Base-by-base conservation (phyloP, 2,329 filamentous ascomycete genomes). In the Aspergillus sp. region DNA sequence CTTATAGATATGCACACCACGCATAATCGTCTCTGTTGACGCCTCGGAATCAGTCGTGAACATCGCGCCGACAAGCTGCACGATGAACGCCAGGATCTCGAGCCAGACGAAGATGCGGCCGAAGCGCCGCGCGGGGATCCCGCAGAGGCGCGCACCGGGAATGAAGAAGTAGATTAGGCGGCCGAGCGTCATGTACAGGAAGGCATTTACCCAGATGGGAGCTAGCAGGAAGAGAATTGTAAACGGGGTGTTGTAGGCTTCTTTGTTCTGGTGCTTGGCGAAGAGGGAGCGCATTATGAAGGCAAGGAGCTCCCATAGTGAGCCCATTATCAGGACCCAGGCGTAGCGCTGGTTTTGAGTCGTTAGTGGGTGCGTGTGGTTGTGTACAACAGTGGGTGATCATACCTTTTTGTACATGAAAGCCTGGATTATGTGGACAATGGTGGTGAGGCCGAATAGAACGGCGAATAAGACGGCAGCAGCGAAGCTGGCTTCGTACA, bases 1-100 rank as follows among this genome's bases (percentile, higher is more conserved):
- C 81, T 84, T 85, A 70, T 85, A 86, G 61, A 84, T 80, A 66
- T 84, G 77, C 17, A 83, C 65, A 1, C 81, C 81, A 1, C 71
- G 62, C 62, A 74, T 71, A 50, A 77, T 72, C 1, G 71, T 67
- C 9, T 67, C 65, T 0, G 68, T 64, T 3, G 69, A 61, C 2
- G 63, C 67, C 4, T 66, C 64, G 7, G 69, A 70, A 0, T 72
- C 69, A 0, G 69, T 68, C 28, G 77, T 69, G 67, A 80, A 79
- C 45, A 63, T 61, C 15, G 74, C 80, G 23, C 78, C 81, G 4
- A 65, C 71, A 17, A 71, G 71, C 63, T 84, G 81, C 8, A 83
- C 70, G 22, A 83, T 34, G 66, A 83, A 84, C 7, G 79, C 66
- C 11, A 78, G 46, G 34, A 83, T 72, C 60, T 83, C 81, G 6